Conservation (phyloP, 1,284 basidiomycete species). For the Entoloma clypeatum region DNA sequence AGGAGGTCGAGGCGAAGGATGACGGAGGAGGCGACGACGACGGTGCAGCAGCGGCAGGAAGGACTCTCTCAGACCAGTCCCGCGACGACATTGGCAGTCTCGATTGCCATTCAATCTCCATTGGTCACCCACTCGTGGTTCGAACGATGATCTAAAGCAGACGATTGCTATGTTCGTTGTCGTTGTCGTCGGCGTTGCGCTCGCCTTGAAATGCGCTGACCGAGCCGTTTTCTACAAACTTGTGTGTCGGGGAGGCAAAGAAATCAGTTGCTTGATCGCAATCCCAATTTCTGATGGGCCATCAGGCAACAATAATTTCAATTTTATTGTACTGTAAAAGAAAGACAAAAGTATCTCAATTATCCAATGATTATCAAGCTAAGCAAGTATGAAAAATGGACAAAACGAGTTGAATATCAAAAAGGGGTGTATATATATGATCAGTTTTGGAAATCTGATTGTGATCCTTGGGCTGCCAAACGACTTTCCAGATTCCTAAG, state of each 20-base stretch:
- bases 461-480: slow-evolving; percentile 79
- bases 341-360: slow-evolving; percentile 20
- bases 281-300: slow-evolving; percentile 25
- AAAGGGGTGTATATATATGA: slow-evolving; percentile 21
- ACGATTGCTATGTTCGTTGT: slow-evolving; percentile 9
- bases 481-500: slow-evolving; percentile 84
- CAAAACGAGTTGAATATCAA: slow-evolving; percentile 15
- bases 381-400: slow-evolving; percentile 19
- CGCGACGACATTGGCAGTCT: slow-evolving; percentile 36
- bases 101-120: slow-evolving; percentile 54
- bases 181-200: slow-evolving; percentile 15
- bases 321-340: slow-evolving; percentile 19
- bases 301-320: slow-evolving; percentile 15
- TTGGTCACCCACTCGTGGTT: slow-evolving; percentile 20
- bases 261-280: no score
- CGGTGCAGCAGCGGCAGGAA: slow-evolving; percentile 28
- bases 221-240: no score
- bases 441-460: slow-evolving; percentile 59
- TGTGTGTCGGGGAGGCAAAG: no score
- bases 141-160: slow-evolving; percentile 7
- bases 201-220: no score
- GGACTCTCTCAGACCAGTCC: slow-evolving; percentile 47
- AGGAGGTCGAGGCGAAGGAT: slow-evolving; percentile 28
- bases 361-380: slow-evolving; percentile 29
- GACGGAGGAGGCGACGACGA: slow-evolving; percentile 25